Evolutionary conservation across 148 eudicot species (phyloP).

Genomic region (Rhododendron ferrugineum): DNA sequence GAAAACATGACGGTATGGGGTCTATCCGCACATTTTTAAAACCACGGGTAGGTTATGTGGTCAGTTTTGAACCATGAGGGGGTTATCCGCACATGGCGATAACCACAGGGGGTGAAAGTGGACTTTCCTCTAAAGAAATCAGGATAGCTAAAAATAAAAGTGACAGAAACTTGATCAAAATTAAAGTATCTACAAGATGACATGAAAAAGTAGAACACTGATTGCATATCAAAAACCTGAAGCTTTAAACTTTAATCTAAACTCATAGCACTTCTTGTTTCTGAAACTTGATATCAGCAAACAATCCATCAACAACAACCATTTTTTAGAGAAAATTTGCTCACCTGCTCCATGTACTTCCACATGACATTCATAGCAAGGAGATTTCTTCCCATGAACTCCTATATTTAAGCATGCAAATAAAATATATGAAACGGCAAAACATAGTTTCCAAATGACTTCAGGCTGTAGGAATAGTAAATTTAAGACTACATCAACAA

Average conservation of each 20-base stretch:
- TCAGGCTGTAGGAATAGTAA: not conserved
- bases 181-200: not conserved
- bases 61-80: too few relatives aligned
- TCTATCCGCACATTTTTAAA: too few relatives aligned
- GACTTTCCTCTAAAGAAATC: not conserved
- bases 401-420: constrained; percentile 40
- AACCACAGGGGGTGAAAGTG: too few relatives aligned
- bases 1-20: too few relatives aligned
- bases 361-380: constrained; percentile 98
- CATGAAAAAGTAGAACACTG: not conserved
- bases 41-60: too few relatives aligned
- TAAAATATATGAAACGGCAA: not conserved
- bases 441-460: not conserved
- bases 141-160: too few relatives aligned
- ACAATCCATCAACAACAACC: not conserved
- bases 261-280: constrained; percentile 4
- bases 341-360: constrained; percentile 86
- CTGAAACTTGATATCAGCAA: not conserved
- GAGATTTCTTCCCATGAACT: constrained; percentile 95
- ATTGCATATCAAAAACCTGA: not conserved
- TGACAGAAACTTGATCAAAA: not conserved
- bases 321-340: not conserved
- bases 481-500: not conserved
- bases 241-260: not conserved
- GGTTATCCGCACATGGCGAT: too few relatives aligned